Conservation (phyloP, 371 early-diverging fungal species). For the Lichtheimia corymbifera region DNA sequence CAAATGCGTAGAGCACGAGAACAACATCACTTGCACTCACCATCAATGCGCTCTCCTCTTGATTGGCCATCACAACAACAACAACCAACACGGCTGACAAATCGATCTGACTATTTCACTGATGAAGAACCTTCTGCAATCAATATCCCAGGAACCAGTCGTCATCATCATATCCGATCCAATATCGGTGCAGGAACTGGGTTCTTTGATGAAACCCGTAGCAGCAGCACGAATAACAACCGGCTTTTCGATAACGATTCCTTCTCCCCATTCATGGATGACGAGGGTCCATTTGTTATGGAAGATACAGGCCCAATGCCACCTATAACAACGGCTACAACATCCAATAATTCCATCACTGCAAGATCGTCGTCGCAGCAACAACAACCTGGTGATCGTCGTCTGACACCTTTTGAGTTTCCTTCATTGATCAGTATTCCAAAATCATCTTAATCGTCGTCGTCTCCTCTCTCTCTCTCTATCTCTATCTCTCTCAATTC, state of each 20-base stretch:
- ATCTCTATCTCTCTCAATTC: too few relatives aligned
- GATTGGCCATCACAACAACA: neutral
- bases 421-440: constrained; percentile 22
- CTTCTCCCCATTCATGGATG: constrained; percentile 35
- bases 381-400: constrained; percentile 9
- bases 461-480: neutral
- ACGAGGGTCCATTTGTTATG: constrained; percentile 46
- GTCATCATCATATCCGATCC: too few relatives aligned
- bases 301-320: constrained; percentile 27
- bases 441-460: constrained; percentile 15
- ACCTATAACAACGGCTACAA: constrained; percentile 3
- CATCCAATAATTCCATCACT: constrained; percentile 7
- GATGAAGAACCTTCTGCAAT: constrained; percentile 17
- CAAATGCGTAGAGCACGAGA: constrained; percentile 39
- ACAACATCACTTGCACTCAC: constrained; percentile 18
- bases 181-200: neutral
- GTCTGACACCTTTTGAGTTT: constrained; percentile 22
- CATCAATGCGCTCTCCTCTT: neutral
- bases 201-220: constrained; percentile 2
- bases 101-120: neutral
- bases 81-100: neutral
- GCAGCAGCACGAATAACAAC: constrained; percentile 9
- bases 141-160: constrained; percentile 22
- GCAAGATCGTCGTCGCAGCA: neutral
- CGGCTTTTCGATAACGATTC: constrained; percentile 21